A percentile compares a stretch with the other conserved stretches of the same genome.
Conservation (phyloP, 345 rosid genomes). For the Camelina hispida region DNA sequence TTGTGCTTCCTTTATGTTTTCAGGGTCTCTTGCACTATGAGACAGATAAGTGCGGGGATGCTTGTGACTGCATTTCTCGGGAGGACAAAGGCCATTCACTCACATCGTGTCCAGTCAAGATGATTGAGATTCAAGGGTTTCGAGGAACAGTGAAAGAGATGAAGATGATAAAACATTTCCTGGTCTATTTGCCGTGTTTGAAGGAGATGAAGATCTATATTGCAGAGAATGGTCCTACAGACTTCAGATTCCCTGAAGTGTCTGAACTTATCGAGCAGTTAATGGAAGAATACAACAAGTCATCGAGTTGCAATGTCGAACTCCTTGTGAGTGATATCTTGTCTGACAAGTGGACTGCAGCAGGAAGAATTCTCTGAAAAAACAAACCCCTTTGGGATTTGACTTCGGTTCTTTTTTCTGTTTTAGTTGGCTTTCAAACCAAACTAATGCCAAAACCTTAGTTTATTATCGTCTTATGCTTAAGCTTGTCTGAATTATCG, state of each 20-base stretch:
- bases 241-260: background rate
- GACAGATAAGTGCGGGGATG: constrained; percentile 11
- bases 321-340: too few relatives aligned
- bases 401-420: too few relatives aligned
- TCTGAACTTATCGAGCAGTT: background rate
- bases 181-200: background rate
- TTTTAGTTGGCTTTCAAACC: too few relatives aligned
- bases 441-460: too few relatives aligned
- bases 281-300: too few relatives aligned
- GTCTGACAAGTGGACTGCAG: too few relatives aligned
- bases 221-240: background rate
- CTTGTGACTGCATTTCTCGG: constrained; percentile 1
- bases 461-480: too few relatives aligned
- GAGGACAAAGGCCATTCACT: constrained; percentile 18
- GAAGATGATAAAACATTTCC: constrained; percentile 12
- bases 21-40: constrained; percentile 19
- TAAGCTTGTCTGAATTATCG: too few relatives aligned
- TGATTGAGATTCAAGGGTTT: constrained; percentile 15
- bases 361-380: too few relatives aligned
- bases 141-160: background rate
- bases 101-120: constrained; percentile 15
- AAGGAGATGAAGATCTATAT: constrained; percentile 1
- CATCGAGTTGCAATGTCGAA: too few relatives aligned
- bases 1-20: background rate
- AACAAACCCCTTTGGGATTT: too few relatives aligned